Evolutionary conservation across 129 eudicot genomes (phyloP), one percentile per base, ranked within the genome.

Genomic region (Heracleum sosnowskyi): DNA sequence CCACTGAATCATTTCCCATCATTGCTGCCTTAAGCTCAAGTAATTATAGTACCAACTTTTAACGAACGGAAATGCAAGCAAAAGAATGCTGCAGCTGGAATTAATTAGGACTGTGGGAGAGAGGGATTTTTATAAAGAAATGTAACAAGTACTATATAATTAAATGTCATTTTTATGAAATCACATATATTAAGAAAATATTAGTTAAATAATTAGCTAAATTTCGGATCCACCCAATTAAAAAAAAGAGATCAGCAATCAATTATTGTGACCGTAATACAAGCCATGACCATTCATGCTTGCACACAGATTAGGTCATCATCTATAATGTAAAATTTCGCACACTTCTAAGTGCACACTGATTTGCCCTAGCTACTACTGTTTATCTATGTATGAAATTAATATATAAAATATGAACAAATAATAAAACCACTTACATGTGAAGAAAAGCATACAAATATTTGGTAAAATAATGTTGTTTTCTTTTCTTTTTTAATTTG

Each of bases 1-100:
- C 93, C 93, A 91, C 90, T 87, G 53, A 77, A 72, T n/a, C 76
- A 78, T 81, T 76, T 39, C 73, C 79, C 79, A 90, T 90, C 84
- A 90, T 87, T 87, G 89, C 86, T 72, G 82, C 75, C 78, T 64
- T 82, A 31, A 82, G 83, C 76, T 69, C 34, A 55, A 71, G 35
- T 81, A 75, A 80, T 60, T n/a, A 60, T 60, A 60, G 33, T 26
- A 60, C 68, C 68, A 26, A 60, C 68, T 60, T 77, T 76, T 66
- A 75, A 8, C n/a, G 33, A n/a, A 57, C n/a, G 16, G 66, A 57
- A 57, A 57, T 57, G 16, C 33, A 57, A 24, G 28, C n/a, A n/a
- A 57, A 57, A n/a, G 29, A 2, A 51, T 51, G 7, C 60, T 20
- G 60, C 20, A 18, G 18, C 17, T 17, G 5, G 57, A 49, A 49